Evolutionary conservation across 192 early-diverging fungal genomes (phyloP).

Genomic region (Powellomyces hirtus): DNA sequence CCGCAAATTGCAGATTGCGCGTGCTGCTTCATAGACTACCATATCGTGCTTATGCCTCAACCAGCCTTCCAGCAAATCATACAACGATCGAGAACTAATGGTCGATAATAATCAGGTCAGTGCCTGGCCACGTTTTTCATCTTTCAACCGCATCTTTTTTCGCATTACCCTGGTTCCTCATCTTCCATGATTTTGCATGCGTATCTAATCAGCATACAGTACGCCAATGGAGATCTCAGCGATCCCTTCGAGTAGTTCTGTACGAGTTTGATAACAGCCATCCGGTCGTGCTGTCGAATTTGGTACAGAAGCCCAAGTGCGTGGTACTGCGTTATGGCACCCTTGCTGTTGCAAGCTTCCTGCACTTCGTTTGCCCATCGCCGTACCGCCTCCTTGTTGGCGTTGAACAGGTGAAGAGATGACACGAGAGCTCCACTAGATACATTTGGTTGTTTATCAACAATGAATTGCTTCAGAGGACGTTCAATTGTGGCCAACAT

Average conservation of each 20-base stretch:
- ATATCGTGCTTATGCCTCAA: slow-evolving; percentile 95
- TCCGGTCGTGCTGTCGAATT: slow-evolving; percentile 94
- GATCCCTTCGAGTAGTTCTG: slow-evolving; percentile 74
- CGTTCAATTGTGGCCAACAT: slow-evolving; percentile 96
- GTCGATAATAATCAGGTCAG: no score
- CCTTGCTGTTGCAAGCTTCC: slow-evolving; percentile 90
- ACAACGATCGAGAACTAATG: slow-evolving; percentile 57
- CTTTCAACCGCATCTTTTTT: not conserved
- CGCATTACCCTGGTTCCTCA: slow-evolving; percentile 42
- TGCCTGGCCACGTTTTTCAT: no score
- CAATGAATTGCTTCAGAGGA: slow-evolving; percentile 93
- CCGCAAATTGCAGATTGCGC: slow-evolving; percentile 89
- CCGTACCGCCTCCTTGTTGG: slow-evolving; percentile 88
- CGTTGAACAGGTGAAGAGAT: slow-evolving; percentile 77
- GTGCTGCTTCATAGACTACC: slow-evolving; percentile 96
- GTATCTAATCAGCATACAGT: slow-evolving; percentile 91
- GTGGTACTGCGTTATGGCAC: slow-evolving; percentile 95
- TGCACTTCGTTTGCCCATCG: slow-evolving; percentile 97
- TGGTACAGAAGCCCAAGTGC: slow-evolving; percentile 93
- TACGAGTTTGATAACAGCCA: slow-evolving; percentile 96
- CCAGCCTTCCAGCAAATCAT: slow-evolving; percentile 85
- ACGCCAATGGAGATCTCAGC: slow-evolving; percentile 81
- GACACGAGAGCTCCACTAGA: slow-evolving; percentile 91
- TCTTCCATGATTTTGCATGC: slow-evolving; percentile 74
- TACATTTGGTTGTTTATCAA: slow-evolving; percentile 88